A percentile compares a stretch with the other conserved stretches of the same genome.
Conservation (phyloP, 345 rosid genomes). For the Pseudoturritis turrita region DNA sequence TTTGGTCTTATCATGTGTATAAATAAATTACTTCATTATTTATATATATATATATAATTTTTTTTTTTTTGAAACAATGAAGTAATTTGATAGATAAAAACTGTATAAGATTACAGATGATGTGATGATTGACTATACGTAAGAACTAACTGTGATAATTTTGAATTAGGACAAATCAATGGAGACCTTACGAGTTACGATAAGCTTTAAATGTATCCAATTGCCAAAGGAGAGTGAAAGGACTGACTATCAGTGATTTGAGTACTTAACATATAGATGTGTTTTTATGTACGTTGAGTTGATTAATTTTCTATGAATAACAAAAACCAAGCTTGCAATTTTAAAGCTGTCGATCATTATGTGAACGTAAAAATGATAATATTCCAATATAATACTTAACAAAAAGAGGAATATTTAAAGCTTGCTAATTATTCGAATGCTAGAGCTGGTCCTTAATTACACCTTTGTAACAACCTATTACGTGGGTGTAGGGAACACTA, state of each 20-base stretch:
- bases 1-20: not conserved
- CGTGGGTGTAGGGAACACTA: not conserved
- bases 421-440: constrained; percentile 14
- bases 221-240: not conserved
- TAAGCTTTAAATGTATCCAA: constrained; percentile 1
- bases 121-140: constrained; percentile 17
- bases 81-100: too few relatives aligned
- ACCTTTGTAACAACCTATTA: constrained; percentile 6
- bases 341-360: not conserved
- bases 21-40: too few relatives aligned
- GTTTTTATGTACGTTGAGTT: not conserved
- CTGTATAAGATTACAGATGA: not conserved
- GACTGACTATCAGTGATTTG: constrained; percentile 4
- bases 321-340: not conserved
- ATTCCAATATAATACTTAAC: not conserved
- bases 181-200: not conserved
- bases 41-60: too few relatives aligned
- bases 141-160: constrained; percentile 11
- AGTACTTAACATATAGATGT: too few relatives aligned
- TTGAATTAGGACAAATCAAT: not conserved
- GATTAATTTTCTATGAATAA: not conserved
- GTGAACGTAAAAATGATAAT: not conserved
- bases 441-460: constrained; percentile 26
- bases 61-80: too few relatives aligned
- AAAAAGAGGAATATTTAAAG: not conserved